Conservation (phyloP, 345 rosid genomes). For the Dimocarpus longan region DNA sequence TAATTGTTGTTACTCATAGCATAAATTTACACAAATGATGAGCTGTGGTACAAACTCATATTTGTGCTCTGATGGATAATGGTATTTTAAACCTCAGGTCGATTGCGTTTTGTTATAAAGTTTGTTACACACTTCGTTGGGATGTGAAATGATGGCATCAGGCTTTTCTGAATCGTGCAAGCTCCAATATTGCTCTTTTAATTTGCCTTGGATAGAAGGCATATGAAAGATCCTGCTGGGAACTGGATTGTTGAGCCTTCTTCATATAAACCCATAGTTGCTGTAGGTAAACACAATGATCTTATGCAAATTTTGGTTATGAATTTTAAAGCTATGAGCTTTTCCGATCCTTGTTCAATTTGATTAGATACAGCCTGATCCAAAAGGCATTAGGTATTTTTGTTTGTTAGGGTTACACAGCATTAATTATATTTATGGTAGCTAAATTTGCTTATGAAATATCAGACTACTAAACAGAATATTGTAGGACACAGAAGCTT, state of each 20-base stretch:
- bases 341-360: not conserved
- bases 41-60: no score
- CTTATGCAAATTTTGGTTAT: not conserved
- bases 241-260: conserved; percentile 83
- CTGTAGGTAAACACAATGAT: conserved; percentile 55
- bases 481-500: not conserved
- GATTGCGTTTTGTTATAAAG: no score
- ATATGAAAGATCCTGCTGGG: conserved; percentile 82
- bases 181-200: conserved; percentile 69
- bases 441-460: no score
- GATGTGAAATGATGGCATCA: no score
- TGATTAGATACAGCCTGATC: not conserved
- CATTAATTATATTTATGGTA: not conserved
- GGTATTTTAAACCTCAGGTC: no score
- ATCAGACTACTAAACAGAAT: not conserved
- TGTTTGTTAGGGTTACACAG: not conserved
- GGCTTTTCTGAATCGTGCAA: conserved; percentile 76
- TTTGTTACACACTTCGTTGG: no score
- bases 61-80: no score
- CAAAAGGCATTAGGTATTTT: no score
- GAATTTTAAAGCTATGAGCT: not conserved
- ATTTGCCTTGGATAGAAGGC: conserved; percentile 92
- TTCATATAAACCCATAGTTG: conserved; percentile 62
- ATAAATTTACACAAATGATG: no score
- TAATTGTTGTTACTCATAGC: no score